Base-by-base conservation (phyloP, 257 asterid species). In the Anisodus acutangulus region DNA sequence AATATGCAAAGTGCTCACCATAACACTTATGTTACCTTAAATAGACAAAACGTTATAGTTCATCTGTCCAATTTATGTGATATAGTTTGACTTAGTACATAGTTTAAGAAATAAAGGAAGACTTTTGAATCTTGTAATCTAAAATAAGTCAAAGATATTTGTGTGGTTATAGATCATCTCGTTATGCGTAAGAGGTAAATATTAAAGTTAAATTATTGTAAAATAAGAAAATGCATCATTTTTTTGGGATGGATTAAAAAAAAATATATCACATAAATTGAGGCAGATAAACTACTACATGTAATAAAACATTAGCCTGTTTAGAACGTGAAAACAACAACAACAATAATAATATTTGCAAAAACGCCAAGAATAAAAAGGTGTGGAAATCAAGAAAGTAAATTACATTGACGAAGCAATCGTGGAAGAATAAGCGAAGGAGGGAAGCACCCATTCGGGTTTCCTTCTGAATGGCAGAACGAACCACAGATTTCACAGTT, bases 381-480 rank as follows among this genome's bases (percentile, higher is more conserved):
- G 8, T 41, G 35, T 8, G 35, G 12, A 69, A 71, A 45, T 45
- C 17, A 45, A 45, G 80, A 72, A 43, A 4, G 5, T n/a, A 66
- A 66, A 3, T 87, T 91, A 95, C 99, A 22, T 94, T 92, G 51
- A 96, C 98, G 84, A 96, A 94, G 89, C 99, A 96, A 86, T 94
- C 98, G 26, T 96, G 99, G 84, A 96, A 96, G 88, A 90, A 92
- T 37, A 94, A 88, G 15, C 99, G 99, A 10, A 96, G 94, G 72
- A 96, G 92, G 79, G 98, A 96, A 72, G 98, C 99, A 17, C 98
- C 99, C 94, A 96, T 93, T 9, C 99, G 94, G 51, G 93, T 86
- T 87, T 96, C 98, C 1, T 84, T 92, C 8, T 69, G 83, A 79
- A 96, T 89, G 0, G 99, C 99, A 2, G 92, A 83, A 0, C 66